Conservation (phyloP, 768 basidiomycete species). For the Mycena latifolia region DNA sequence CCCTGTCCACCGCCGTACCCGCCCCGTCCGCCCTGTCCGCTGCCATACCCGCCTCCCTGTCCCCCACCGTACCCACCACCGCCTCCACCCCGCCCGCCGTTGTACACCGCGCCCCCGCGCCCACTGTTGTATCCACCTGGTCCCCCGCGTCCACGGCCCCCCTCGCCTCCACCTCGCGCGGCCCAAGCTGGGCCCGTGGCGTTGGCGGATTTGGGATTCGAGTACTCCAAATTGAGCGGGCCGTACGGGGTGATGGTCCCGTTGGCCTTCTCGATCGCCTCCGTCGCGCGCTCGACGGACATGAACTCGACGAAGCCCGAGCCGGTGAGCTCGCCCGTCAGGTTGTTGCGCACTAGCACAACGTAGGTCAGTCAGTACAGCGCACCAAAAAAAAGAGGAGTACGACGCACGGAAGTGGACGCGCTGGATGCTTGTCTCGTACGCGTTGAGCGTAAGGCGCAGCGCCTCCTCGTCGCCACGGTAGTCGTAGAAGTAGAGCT, state of each 20-base stretch:
- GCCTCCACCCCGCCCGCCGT: background rate
- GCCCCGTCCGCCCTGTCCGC: background rate
- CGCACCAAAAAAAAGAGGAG: background rate
- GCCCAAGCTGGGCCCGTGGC: no score
- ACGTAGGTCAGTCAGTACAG: background rate
- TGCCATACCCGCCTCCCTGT: background rate
- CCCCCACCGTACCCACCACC: constrained; percentile 11
- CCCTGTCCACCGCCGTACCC: background rate
- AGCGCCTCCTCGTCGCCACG: constrained; percentile 42
- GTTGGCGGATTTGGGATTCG: constrained; percentile 41
- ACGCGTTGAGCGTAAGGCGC: constrained; percentile 41
- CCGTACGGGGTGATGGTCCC: constrained; percentile 52
- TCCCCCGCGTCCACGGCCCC: no score
- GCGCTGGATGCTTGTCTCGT: constrained; percentile 28
- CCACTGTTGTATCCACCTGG: no score
- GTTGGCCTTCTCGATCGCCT: constrained; percentile 59
- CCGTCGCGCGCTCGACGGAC: constrained; percentile 56
- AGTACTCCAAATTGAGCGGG: constrained; percentile 56
- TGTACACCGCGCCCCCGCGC: background rate
- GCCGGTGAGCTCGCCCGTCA: constrained; percentile 44
- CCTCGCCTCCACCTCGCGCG: background rate
- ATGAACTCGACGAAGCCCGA: constrained; percentile 69
- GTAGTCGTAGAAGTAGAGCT: constrained; percentile 47
- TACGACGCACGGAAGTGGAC: constrained; percentile 36
- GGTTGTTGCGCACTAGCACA: constrained; percentile 46